Percentiles rank a stretch among this genome's conserved stretches.
Conservation (phyloP, 1,139 yeast species). For the Lodderomyces theae region DNA sequence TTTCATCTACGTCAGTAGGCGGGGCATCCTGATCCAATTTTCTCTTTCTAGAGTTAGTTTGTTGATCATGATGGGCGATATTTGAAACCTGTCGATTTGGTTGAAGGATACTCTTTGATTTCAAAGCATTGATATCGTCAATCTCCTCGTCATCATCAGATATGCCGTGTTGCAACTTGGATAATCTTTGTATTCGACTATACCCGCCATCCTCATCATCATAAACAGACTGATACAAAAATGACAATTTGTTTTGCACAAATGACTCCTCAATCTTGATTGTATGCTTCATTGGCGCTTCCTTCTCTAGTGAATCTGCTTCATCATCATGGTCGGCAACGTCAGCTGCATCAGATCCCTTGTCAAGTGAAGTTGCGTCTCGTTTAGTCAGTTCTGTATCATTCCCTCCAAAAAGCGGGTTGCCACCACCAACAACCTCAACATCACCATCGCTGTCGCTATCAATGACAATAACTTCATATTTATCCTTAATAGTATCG, state of each 20-base stretch:
- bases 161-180: conserved; percentile 39
- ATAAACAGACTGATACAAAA: conserved; percentile 43
- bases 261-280: conserved; percentile 49
- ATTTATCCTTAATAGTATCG: conserved; percentile 59
- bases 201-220: conserved; percentile 31
- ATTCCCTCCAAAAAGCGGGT: conserved; percentile 6
- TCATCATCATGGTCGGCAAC: conserved; percentile 22
- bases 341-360: conserved; percentile 14
- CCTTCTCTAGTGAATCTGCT: conserved; percentile 16
- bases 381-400: conserved; percentile 1
- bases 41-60: conserved; percentile 4
- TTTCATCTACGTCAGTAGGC: conserved; percentile 10
- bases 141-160: conserved; percentile 28
- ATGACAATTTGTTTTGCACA: conserved; percentile 64
- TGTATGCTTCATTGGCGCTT: conserved; percentile 20
- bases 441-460: conserved; percentile 22
- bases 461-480: conserved; percentile 22
- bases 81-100: conserved; percentile 18
- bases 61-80: not conserved
- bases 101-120: conserved; percentile 43
- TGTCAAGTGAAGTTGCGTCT: conserved; percentile 2
- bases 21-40: conserved; percentile 9
- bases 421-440: conserved; percentile 3
- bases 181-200: conserved; percentile 30
- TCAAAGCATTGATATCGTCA: conserved; percentile 48